A percentile compares a stretch with the other conserved stretches of the same genome.
phyloP scores from a whole-genome alignment of 225 moss, liverwort and hornwort genomes.

The Ulota crispa region DNA sequence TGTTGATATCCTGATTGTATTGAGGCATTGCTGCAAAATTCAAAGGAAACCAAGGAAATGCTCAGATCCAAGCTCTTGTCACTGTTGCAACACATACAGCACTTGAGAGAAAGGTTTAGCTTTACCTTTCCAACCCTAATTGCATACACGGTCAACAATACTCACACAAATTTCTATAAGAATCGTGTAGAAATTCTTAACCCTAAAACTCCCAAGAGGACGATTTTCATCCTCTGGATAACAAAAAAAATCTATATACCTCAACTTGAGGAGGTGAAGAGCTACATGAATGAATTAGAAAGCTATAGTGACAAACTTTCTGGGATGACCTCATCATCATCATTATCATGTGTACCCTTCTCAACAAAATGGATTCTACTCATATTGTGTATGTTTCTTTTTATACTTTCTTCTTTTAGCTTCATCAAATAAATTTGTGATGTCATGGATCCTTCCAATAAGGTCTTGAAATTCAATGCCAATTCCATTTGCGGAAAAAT shows the following conservation, averaged over 20 bases:
- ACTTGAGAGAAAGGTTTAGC: neutral
- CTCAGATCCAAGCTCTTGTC: constrained; percentile 11
- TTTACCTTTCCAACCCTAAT: neutral
- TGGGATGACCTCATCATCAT: neutral
- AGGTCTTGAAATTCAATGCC: neutral
- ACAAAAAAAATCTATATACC: too few species aligned
- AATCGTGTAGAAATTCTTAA: neutral
- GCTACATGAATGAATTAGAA: too few species aligned
- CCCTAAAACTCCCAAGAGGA: too few species aligned
- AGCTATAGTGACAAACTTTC: neutral
- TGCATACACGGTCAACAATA: neutral
- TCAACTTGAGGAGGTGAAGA: too few species aligned
- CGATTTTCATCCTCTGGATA: too few species aligned
- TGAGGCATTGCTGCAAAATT: constrained; percentile 47
- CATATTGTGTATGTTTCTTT: neutral
- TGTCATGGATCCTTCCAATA: neutral
- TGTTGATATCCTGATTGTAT: constrained; percentile 41
- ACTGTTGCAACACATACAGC: too few species aligned
- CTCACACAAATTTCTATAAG: neutral
- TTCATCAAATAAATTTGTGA: neutral
- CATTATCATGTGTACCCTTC: neutral
- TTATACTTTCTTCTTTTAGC: neutral
- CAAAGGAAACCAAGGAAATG: neutral
- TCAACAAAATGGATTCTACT: neutral
- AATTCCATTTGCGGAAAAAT: neutral